A percentile compares a stretch with the other conserved stretches of the same genome.
These are phyloP conservation scores for Wallacemonas sp. DNA, from an alignment of 208 protist genomes.

Conservation along the genomic window DNA sequence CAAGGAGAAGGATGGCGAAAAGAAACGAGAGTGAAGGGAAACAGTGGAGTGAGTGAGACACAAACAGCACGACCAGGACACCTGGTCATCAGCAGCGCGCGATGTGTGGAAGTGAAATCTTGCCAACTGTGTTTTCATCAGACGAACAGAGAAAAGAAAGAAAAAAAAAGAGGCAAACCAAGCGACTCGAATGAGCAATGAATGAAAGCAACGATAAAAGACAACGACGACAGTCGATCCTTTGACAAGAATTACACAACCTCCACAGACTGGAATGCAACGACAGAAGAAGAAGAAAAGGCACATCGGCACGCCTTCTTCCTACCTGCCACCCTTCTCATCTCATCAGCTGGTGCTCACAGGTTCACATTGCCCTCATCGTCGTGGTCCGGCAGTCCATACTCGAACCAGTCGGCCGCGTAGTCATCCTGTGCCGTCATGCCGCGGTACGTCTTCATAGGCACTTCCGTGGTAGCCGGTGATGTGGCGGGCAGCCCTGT, in stretches of 20 bases:
- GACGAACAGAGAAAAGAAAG: constrained; percentile 10
- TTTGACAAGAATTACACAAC: too few species aligned
- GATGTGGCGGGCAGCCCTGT: not conserved
- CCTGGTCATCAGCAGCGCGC: too few species aligned
- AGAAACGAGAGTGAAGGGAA: constrained; percentile 11
- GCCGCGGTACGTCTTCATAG: not conserved
- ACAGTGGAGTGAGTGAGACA: too few species aligned
- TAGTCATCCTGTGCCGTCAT: not conserved
- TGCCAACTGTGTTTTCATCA: not conserved
- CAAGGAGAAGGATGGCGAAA: constrained; percentile 9
- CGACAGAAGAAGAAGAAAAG: not conserved
- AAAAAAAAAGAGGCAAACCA: not conserved
- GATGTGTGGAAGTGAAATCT: too few species aligned
- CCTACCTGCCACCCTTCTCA: too few species aligned
- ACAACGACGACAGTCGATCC: too few species aligned
- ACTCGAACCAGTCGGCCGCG: constrained; percentile 1
- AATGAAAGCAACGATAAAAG: not conserved
- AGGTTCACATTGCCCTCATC: too few species aligned
- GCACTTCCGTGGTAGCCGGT: not conserved
- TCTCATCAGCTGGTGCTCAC: too few species aligned
- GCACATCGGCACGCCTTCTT: too few species aligned
- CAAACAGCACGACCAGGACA: too few species aligned
- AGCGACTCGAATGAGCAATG: too few species aligned
- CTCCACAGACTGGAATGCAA: not conserved
- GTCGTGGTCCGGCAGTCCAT: not conserved